Evolutionary conservation across 1,284 basidiomycete species (phyloP).

Genomic region (Leccinum pseudoinsigne): DNA sequence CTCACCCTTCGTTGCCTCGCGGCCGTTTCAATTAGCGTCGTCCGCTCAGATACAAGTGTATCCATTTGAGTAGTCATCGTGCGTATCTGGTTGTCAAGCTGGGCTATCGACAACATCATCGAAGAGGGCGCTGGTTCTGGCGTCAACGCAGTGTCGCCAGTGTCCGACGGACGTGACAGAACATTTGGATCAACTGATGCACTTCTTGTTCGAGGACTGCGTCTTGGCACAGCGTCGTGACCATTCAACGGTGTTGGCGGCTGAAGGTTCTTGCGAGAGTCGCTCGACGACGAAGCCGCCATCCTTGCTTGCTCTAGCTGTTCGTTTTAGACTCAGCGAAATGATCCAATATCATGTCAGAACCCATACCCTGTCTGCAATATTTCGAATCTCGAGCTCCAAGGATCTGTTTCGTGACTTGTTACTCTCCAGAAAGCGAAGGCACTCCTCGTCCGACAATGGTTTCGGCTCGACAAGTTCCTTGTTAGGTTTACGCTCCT

Average conservation of each 20-base stretch:
- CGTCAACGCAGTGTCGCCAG: background rate
- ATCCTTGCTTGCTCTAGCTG: conserved; percentile 28
- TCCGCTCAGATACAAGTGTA: conserved; percentile 39
- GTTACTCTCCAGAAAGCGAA: conserved; percentile 41
- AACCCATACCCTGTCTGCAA: conserved; percentile 39
- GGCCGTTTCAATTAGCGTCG: conserved; percentile 28
- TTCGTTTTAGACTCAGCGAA: background rate
- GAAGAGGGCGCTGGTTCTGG: conserved; percentile 6
- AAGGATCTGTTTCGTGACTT: conserved; percentile 43
- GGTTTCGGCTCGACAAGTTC: conserved; percentile 17
- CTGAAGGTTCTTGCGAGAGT: background rate
- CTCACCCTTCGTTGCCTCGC: conserved; percentile 28
- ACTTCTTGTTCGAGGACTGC: conserved; percentile 21
- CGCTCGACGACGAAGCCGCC: conserved; percentile 1
- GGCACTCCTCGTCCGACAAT: conserved; percentile 40
- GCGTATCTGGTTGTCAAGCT: conserved; percentile 38
- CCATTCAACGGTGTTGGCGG: background rate
- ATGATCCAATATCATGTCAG: background rate
- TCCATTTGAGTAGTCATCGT: conserved; percentile 36
- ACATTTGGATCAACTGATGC: conserved; percentile 25
- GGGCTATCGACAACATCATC: conserved; percentile 19
- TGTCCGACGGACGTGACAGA: conserved; percentile 7
- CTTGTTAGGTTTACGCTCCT: background rate
- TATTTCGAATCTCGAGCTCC: conserved; percentile 45
- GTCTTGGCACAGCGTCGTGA: background rate